These are phyloP conservation scores for Thermochaetoides dissita DNA, from an alignment of 2,329 filamentous ascomycete species.

Conservation along the genomic window DNA sequence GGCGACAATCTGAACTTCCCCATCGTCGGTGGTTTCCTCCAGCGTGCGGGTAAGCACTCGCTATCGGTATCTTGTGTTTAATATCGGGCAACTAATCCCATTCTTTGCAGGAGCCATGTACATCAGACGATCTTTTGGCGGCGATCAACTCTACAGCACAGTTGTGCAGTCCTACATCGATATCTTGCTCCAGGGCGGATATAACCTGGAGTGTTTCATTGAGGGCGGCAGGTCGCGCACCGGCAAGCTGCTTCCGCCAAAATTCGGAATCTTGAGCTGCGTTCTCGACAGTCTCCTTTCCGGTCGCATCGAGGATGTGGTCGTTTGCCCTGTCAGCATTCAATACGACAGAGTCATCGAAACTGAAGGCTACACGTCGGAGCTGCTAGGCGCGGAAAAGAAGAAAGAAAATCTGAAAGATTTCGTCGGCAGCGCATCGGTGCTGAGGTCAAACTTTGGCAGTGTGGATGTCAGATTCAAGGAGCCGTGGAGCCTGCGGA, in stretches of 20 bases:
- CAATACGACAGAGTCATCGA: conserved; percentile 99
- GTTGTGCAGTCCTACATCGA: conserved; percentile 96
- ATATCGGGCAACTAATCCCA: no score
- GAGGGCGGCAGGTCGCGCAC: conserved; percentile 88
- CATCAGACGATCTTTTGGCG: conserved; percentile 83
- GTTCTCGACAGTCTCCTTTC: conserved; percentile 81
- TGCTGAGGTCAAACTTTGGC: conserved; percentile 77
- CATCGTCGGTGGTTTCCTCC: conserved; percentile 73
- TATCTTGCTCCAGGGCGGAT: conserved; percentile 75
- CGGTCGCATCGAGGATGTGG: conserved; percentile 74
- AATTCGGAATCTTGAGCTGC: conserved; percentile 89
- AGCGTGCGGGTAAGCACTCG: conserved; percentile 52
- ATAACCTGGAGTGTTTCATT: conserved; percentile 95
- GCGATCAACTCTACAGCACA: conserved; percentile 78
- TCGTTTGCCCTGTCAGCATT: conserved; percentile 90
- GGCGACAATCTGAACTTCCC: conserved; percentile 96
- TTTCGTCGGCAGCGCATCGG: conserved; percentile 70
- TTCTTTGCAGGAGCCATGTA: conserved; percentile 58
- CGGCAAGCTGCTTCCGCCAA: conserved; percentile 83
- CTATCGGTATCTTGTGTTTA: no score
- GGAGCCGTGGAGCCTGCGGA: conserved; percentile 80
- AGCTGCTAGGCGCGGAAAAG: conserved; percentile 86
- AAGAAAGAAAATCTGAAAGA: conserved; percentile 86
- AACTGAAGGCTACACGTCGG: conserved; percentile 90
- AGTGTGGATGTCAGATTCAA: conserved; percentile 93